Base-by-base conservation (phyloP, 1,139 yeast species). In the Kluyveromyces sp. region DNA sequence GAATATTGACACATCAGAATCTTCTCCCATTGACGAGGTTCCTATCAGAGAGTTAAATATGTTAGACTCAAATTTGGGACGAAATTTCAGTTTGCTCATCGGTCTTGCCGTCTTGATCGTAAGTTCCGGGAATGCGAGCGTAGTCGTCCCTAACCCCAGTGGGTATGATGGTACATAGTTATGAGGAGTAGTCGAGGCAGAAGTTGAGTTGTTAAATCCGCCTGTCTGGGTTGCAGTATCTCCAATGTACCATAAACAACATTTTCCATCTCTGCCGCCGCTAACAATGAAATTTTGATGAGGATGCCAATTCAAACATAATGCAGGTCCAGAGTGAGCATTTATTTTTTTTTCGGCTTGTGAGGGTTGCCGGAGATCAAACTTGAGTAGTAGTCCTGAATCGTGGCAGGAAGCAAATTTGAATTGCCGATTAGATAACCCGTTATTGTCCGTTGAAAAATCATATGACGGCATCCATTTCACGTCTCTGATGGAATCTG, bases 281-380 rank as follows among this genome's bases (percentile, higher is more conserved):
- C 96, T 86, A 2, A 83, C 81, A 15, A 92, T 77, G 55, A 81
- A 85, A 51, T 88, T 95, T 34, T 74, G 66, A 40, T 80, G 83
- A 0, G 95, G 94, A 57, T 89, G 96, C 78, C 95, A 88, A 57
- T 86, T 88, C 8, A 92, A 65, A 1, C 95, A 78, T 17, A 89
- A 69, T 0, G 95, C 97, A 1, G 95, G 94, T 0, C 95, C 95
- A 1, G 92, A 77, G 61, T 92, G 98, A 2, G 95, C 94, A 55
- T 83, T 86, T 63, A 94, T 75, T 48, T 83, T 79, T 40, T 80
- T 69, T 52, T 88, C 96, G 19, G 77, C 76, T 36, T 73, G 71
- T 13, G 64, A 55, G 8, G 74, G 68, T 44, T 72, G 73, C 44
- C 98, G 71, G 15, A 86, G 55, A 63, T 92, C 99, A 78, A 87